Conservation (phyloP, 225 moss, liverwort and hornwort genomes). For the Pseudoscleropodium purum region DNA sequence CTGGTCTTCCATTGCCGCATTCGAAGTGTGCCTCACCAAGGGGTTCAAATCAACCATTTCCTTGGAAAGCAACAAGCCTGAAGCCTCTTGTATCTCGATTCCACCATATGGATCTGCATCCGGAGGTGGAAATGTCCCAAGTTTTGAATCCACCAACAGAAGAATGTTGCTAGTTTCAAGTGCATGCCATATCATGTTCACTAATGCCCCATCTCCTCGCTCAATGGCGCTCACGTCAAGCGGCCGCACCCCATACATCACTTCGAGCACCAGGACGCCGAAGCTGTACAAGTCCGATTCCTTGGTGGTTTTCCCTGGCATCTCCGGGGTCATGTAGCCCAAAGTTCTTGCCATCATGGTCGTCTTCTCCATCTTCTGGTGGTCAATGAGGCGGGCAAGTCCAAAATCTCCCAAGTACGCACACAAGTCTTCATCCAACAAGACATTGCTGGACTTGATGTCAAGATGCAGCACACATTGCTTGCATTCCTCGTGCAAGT, state of each 20-base stretch:
- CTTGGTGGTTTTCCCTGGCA: constrained; percentile 13
- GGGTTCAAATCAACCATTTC: background rate
- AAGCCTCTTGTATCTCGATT: background rate
- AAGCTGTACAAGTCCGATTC: constrained; percentile 24
- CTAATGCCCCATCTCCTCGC: background rate
- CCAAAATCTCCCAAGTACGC: constrained; percentile 29
- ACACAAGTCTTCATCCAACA: constrained; percentile 19
- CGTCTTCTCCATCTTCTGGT: constrained; percentile 11
- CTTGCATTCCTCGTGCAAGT: constrained; percentile 19
- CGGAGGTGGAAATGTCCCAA: background rate
- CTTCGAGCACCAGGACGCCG: background rate
- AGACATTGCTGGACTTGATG: constrained; percentile 34
- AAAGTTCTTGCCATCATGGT: constrained; percentile 18
- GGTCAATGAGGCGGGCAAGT: background rate
- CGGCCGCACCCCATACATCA: background rate
- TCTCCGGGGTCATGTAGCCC: constrained; percentile 3
- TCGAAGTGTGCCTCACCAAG: background rate
- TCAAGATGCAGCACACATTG: constrained; percentile 26
- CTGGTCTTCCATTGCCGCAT: background rate
- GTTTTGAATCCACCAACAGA: background rate
- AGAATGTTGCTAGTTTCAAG: background rate
- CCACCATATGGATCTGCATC: background rate
- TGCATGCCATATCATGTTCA: background rate
- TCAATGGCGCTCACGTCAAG: background rate
- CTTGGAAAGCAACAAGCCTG: background rate